phyloP scores from a whole-genome alignment of 106 monocot genomes.

The Gastrodia elata region DNA sequence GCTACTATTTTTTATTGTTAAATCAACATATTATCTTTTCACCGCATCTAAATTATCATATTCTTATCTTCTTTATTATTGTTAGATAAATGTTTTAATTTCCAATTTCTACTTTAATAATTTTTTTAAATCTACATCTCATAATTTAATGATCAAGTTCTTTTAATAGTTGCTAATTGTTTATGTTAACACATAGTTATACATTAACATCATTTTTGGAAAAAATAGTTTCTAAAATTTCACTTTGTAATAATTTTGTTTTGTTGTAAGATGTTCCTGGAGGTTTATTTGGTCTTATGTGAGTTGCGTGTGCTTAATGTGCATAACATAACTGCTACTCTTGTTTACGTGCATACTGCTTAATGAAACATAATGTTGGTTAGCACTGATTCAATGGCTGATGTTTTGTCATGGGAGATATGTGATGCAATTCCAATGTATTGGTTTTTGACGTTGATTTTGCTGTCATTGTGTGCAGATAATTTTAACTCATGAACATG shows the following conservation, averaged over 20 bases:
- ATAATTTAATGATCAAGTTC: neutral
- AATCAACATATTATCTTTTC: neutral
- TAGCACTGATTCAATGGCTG: neutral
- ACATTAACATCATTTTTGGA: neutral
- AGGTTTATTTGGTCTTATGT: neutral
- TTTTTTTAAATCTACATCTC: neutral
- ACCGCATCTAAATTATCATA: neutral
- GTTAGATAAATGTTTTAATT: neutral
- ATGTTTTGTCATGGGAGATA: neutral
- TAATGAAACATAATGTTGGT: neutral
- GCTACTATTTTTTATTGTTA: neutral
- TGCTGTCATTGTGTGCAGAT: slow-evolving; percentile 43
- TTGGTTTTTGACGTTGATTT: neutral
- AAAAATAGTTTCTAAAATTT: neutral
- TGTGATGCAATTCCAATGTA: neutral
- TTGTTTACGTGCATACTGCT: neutral
- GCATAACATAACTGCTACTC: neutral
- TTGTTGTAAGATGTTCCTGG: neutral
- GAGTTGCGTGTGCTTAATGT: neutral
- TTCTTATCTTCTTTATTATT: neutral
- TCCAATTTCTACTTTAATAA: neutral
- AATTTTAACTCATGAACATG: slow-evolving; percentile 95
- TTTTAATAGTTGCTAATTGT: neutral
- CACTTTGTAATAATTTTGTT: neutral
- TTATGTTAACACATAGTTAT: neutral